phyloP scores from a whole-genome alignment of 2,329 filamentous ascomycete species.

The Aspergillus novoparasiticus region DNA sequence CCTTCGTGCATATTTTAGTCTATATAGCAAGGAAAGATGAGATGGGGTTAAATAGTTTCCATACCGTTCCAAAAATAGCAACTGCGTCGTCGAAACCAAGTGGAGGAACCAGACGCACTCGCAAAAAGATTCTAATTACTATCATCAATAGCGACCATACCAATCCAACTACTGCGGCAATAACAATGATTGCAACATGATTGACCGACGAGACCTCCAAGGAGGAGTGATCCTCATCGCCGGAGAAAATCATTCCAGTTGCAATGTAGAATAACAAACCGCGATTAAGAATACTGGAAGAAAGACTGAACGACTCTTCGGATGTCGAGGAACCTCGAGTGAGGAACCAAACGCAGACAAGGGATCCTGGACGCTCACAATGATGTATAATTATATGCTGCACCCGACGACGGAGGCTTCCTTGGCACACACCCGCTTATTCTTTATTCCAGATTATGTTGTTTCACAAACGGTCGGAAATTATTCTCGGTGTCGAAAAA shows the following conservation, averaged over 20 bases:
- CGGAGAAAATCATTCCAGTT: background rate
- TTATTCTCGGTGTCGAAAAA: too few relatives aligned
- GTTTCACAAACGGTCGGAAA: too few relatives aligned
- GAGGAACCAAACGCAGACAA: too few relatives aligned
- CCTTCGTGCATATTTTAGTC: background rate
- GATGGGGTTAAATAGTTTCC: background rate
- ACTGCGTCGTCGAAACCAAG: conserved; percentile 1
- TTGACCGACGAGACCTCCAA: background rate
- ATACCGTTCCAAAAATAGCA: background rate
- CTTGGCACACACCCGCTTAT: too few relatives aligned
- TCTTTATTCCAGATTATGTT: too few relatives aligned
- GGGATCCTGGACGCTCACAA: too few relatives aligned
- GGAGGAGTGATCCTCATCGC: background rate
- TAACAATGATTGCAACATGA: background rate
- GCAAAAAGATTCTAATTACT: background rate
- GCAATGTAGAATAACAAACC: too few relatives aligned
- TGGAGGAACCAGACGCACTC: background rate
- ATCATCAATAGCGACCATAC: conserved; percentile 2
- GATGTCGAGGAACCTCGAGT: too few relatives aligned
- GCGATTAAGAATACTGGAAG: background rate
- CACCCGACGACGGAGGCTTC: too few relatives aligned
- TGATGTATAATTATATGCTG: too few relatives aligned
- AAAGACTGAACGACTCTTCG: background rate
- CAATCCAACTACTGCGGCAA: background rate
- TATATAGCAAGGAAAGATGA: too few relatives aligned